Conservation (phyloP, 108 stramenopile species). For the Schizochytrium sp. region DNA sequence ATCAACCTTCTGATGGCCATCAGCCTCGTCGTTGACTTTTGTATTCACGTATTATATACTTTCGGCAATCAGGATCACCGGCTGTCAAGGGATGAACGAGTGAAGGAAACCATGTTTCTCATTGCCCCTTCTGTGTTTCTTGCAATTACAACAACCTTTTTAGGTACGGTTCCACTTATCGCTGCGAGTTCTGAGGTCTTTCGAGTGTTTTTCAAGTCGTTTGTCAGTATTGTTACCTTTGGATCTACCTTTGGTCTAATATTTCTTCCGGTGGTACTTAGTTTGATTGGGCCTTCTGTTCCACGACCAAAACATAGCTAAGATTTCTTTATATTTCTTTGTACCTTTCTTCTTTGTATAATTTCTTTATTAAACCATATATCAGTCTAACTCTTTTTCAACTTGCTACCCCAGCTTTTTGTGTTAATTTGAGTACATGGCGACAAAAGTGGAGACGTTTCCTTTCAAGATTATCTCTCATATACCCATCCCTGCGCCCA, state of each 20-base stretch:
- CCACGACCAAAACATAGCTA: too few species aligned
- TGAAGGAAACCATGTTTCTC: background rate
- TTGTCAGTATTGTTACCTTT: slow-evolving; percentile 1
- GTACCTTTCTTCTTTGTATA: too few species aligned
- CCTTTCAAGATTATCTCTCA: too few species aligned
- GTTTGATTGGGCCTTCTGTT: slow-evolving; percentile 1
- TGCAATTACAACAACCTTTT: slow-evolving; percentile 40
- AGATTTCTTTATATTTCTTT: too few species aligned
- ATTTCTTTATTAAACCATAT: too few species aligned
- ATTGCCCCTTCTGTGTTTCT: slow-evolving; percentile 39
- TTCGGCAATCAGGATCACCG: slow-evolving; percentile 6
- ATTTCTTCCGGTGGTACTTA: slow-evolving; percentile 9
- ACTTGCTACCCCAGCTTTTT: too few species aligned
- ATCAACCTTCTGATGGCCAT: slow-evolving; percentile 57
- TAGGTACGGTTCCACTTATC: background rate
- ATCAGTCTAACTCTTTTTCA: too few species aligned
- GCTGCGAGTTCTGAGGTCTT: background rate
- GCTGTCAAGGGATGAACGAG: background rate
- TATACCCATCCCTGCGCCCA: too few species aligned
- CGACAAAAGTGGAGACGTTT: too few species aligned
- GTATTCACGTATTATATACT: background rate
- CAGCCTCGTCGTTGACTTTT: slow-evolving; percentile 55
- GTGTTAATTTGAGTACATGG: too few species aligned
- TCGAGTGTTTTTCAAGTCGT: slow-evolving; percentile 49
- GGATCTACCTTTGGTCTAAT: slow-evolving; percentile 7